Percentiles rank a stretch among this genome's conserved stretches.
phyloP scores from a whole-genome alignment of 371 early-diverging fungal genomes.

The Actinomortierella ambigua region DNA sequence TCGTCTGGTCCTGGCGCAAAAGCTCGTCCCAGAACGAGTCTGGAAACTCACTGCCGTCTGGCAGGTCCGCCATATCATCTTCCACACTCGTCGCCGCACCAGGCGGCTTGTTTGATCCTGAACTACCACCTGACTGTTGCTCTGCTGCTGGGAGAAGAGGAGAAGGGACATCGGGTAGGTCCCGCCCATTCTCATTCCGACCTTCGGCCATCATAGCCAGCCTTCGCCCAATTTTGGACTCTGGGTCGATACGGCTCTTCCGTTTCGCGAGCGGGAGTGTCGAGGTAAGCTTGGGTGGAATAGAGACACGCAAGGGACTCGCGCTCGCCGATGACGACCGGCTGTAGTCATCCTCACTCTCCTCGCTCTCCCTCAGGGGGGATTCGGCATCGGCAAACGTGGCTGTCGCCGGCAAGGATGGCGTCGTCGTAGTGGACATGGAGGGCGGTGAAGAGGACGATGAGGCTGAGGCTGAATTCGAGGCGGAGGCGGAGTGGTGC shows the following conservation, averaged over 20 bases:
- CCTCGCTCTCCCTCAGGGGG: neutral
- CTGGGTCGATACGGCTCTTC: slow-evolving; percentile 24
- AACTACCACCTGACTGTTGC: too few species aligned
- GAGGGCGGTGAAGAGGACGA: neutral
- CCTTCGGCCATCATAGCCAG: slow-evolving; percentile 34
- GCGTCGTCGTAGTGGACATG: neutral
- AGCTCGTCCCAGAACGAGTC: slow-evolving; percentile 40
- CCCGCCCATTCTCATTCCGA: slow-evolving; percentile 38
- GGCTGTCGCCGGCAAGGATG: neutral
- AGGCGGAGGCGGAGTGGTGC: neutral
- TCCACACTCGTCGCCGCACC: neutral
- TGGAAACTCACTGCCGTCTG: slow-evolving; percentile 32
- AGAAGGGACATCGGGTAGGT: slow-evolving; percentile 12
- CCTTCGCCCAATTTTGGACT: slow-evolving; percentile 31
- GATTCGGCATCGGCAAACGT: neutral
- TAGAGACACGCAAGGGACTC: neutral
- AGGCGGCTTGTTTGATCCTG: neutral
- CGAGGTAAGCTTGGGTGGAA: neutral
- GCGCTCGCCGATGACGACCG: neutral
- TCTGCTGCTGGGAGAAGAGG: too few species aligned
- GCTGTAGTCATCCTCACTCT: neutral
- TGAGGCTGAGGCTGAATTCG: slow-evolving; percentile 1
- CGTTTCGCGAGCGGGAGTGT: neutral
- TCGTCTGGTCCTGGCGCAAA: slow-evolving; percentile 30
- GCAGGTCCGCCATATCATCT: slow-evolving; percentile 11